Base-by-base conservation (phyloP, 2,329 filamentous ascomycete genomes). In the Cytospora schulzeri region DNA sequence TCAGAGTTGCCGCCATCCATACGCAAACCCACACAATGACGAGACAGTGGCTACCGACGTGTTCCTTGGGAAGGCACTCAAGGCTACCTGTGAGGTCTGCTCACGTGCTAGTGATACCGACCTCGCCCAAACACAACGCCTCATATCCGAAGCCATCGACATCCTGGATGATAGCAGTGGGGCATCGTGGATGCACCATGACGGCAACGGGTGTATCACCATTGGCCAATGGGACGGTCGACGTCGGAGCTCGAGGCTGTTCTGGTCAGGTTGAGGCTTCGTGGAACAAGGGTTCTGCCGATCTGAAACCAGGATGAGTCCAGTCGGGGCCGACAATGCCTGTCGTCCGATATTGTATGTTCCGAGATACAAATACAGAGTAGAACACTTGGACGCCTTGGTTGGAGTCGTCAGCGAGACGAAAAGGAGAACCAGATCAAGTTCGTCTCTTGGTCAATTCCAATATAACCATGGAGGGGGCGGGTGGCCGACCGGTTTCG, bases 371-470 rank as follows among this genome's bases (percentile, higher is more conserved):
- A 28, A 17, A n/a, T 26, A 52, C 38, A 61, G n/a, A 63, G 22
- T 14, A 26, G 54, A 62, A 52, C 14, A 19, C 24, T 38, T 28
- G 33, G 50, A 54, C 59, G 60, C 9, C 11, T 22, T 19, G 12
- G 63, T 50, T 59, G 55, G 33, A 50, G 55, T 63, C 50, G 55
- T 53, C 60, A 54, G 54, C 24, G 35, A 24, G 53, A 31, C 59
- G 29, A 51, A 26, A 19, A 17, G 38, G 19, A 14, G 24, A n/a
- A 26, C 12, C 14, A 14, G 22, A 53, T 29, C 59, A 15, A 4
- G 59, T 33, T 33, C 41, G 22, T 55, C 38, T 14, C 4, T 41
- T 28, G 38, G 24, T 60, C 58, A 53, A 48, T 35, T 50, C 50
- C 41, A 60, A 22, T 33, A 35, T 15, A 31, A 3, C 19, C 38